Conservation (phyloP, 148 eudicot species). For the Drosera capensis region DNA sequence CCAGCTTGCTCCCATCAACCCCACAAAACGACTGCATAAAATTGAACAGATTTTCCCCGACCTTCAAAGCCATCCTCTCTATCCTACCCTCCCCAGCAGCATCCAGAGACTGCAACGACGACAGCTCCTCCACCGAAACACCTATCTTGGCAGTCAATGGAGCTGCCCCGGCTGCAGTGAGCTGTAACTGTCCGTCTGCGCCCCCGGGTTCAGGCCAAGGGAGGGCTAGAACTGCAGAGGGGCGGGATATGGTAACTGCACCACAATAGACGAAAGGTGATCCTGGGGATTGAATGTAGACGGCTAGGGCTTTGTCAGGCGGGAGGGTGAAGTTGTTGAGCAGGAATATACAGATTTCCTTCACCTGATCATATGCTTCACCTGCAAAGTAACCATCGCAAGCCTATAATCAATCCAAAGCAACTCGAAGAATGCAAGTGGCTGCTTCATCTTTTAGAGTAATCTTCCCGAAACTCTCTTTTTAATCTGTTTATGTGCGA, state of each 20-base stretch:
- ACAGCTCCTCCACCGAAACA: slow-evolving; percentile 68
- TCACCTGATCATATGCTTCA: slow-evolving; percentile 59
- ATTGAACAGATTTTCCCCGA: slow-evolving; percentile 87
- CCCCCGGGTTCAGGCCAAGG: slow-evolving; percentile 85
- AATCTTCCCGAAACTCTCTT: too few relatives aligned
- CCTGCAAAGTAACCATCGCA: slow-evolving; percentile 15
- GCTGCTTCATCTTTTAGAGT: too few relatives aligned
- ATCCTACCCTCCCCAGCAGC: slow-evolving; percentile 68
- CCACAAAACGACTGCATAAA: slow-evolving; percentile 99
- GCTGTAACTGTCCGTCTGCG: slow-evolving; percentile 32
- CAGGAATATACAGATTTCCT: slow-evolving; percentile 78
- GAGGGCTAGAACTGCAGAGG: slow-evolving; percentile 72
- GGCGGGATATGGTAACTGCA: slow-evolving; percentile 76
- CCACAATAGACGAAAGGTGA: slow-evolving; percentile 80
- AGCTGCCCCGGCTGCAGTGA: slow-evolving; percentile 35
- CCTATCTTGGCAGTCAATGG: slow-evolving; percentile 84
- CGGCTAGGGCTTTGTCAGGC: slow-evolving; percentile 81
- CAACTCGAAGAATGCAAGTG: too few relatives aligned
- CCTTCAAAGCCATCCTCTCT: slow-evolving; percentile 70
- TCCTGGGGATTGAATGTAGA: slow-evolving; percentile 90
- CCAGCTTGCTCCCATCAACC: slow-evolving; percentile 68
- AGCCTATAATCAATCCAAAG: neutral
- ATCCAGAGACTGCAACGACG: slow-evolving; percentile 59
- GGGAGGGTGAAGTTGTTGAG: slow-evolving; percentile 76
- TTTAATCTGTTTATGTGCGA: too few relatives aligned